Conservation (phyloP, 208 protist genomes). For the Trypanosoma vivax region DNA sequence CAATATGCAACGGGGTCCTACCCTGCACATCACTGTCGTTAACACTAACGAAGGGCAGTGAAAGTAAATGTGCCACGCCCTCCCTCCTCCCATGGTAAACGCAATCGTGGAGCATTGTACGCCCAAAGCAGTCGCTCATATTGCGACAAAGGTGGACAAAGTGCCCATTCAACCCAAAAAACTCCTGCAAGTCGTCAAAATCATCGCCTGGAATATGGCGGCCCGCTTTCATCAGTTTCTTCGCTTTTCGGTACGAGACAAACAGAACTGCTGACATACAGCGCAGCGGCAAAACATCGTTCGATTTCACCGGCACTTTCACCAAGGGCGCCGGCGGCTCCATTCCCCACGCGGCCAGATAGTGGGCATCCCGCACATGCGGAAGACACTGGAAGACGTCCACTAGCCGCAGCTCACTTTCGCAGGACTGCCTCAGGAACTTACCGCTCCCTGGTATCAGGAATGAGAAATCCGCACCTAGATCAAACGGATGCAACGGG, state of each 20-base stretch:
- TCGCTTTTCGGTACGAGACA: conserved; percentile 41
- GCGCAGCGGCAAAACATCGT: conserved; percentile 16
- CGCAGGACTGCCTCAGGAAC: conserved; percentile 14
- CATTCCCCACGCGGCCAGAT: conserved; percentile 20
- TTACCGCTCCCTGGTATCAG: conserved; percentile 41
- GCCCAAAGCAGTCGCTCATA: conserved; percentile 58
- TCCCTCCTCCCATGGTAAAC: conserved; percentile 43
- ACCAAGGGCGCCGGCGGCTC: conserved; percentile 26
- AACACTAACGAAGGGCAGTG: conserved; percentile 47
- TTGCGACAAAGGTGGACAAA: conserved; percentile 85
- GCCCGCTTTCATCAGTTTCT: conserved; percentile 59
- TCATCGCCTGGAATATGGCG: too few species aligned
- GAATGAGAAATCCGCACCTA: conserved; percentile 66
- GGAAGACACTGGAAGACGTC: conserved; percentile 57
- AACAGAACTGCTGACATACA: conserved; percentile 52
- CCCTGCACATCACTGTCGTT: conserved; percentile 42
- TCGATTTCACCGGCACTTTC: conserved; percentile 10
- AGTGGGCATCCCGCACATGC: conserved; percentile 12
- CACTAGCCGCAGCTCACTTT: conserved; percentile 24
- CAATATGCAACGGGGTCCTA: conserved; percentile 61
- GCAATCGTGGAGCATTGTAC: conserved; percentile 70
- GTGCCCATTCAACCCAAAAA: too few species aligned
- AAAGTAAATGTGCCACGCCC: conserved; percentile 47
- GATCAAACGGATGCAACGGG: conserved; percentile 73
- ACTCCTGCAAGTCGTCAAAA: too few species aligned